Evolutionary conservation across 345 rosid genomes (phyloP), one percentile per base, ranked within the genome.

Genomic region (Viola odorata): DNA sequence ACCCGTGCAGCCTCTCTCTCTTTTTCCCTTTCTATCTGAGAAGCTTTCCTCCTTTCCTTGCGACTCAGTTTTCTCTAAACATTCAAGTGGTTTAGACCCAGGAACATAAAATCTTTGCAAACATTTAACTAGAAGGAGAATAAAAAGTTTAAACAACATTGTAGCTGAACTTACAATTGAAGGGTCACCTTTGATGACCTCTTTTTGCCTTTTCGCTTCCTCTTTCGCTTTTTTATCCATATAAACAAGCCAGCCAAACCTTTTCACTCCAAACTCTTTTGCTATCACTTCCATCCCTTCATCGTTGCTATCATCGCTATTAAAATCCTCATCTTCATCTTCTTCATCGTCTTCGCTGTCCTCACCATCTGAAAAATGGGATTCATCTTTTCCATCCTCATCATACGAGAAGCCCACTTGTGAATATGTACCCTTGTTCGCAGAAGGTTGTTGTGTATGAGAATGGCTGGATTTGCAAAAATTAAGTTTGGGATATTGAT

Each of bases 181-280:
- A 75, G 99, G 99, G 75, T 94, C 96, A 17, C 97, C 99, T 78
- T 94, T 90, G 69, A 88, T 90, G 16, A 87, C 87, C 81, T 90
- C 97, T 74, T 94, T 94, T 52, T 90, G 97, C 75, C 88, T 82
- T 74, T 77, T 86, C 73, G 84, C 96, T 73, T 94, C 99, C 78
- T 88, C 99, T 74, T 90, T 94, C 3, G 92, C 84, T 45, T 83
- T 94, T 77, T 90, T 88, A 61, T 94, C 99, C 96, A 85, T 90
- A 64, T 85, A 91, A 75, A 90, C 97, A 58, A 94, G 97, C 97
- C 97, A 94, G 16, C 97, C 99, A 75, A 78, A 94, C 70, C 96
- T 80, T 77, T 87, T 94, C 4, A 94, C 83, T 4, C 99, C 97
- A 73, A 86, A 94, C 62, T 91, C 97, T 71, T 90, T 94, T 10